Conservation (phyloP, 768 basidiomycete genomes). For the Flagelloscypha sp. region DNA sequence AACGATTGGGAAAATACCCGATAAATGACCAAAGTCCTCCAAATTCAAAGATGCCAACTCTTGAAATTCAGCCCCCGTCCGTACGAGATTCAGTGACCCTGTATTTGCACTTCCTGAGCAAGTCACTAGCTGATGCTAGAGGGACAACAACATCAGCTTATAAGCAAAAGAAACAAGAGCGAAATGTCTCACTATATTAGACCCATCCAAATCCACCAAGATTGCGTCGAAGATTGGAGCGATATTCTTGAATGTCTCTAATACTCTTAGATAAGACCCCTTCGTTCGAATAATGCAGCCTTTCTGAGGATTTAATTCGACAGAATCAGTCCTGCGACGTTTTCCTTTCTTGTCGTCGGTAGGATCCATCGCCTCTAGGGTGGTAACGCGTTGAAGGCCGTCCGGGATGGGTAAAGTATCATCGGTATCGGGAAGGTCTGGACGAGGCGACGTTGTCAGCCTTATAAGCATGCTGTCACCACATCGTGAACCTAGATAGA, state of each 20-base stretch:
- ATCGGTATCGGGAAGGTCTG: too few species aligned
- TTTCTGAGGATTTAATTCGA: constrained; percentile 25
- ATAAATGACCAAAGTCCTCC: constrained; percentile 51
- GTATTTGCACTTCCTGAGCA: constrained; percentile 76
- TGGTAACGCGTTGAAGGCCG: too few species aligned
- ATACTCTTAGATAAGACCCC: constrained; percentile 51
- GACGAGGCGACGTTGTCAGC: constrained; percentile 65
- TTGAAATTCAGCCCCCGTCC: constrained; percentile 76
- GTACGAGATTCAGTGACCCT: constrained; percentile 69
- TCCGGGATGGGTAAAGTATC: too few species aligned
- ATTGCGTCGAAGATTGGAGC: constrained; percentile 78
- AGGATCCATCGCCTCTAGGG: too few species aligned
- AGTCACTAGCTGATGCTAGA: constrained; percentile 71
- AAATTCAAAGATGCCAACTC: constrained; percentile 50
- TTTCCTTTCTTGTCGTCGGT: too few species aligned
- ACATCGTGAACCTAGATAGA: constrained; percentile 76
- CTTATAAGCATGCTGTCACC: too few species aligned
- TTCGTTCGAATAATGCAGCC: constrained; percentile 43
- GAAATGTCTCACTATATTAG: constrained; percentile 47
- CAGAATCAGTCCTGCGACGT: constrained; percentile 25
- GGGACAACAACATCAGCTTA: not conserved
- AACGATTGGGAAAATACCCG: constrained; percentile 55
- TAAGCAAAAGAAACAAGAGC: not conserved
- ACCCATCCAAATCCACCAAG: constrained; percentile 64
- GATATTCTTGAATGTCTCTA: constrained; percentile 66